Evolutionary conservation across 345 rosid species (phyloP), one percentile per base, ranked within the genome.

Genomic region (Balakata baccata): DNA sequence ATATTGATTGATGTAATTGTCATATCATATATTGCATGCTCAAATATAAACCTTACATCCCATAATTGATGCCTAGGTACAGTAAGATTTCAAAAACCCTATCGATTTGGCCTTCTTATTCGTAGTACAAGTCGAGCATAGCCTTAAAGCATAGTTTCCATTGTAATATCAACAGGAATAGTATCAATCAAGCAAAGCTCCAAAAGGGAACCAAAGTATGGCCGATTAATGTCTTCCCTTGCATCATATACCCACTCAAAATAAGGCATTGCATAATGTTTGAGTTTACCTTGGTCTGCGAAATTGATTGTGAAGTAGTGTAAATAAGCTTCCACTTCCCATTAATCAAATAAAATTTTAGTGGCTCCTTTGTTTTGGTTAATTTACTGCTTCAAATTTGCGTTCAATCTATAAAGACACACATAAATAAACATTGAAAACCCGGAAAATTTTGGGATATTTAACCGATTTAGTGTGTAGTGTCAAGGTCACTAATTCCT

Each of bases 241-340:
- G 34, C 34, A 29, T 29, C 34, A 29, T 29, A 29, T 29, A 29
- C 34, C 51, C 51, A 9, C 51, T 47, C 51, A 47, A 47, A 47
- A 47, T 8, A 11, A 47, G 11, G 13, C 51, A 47, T 23, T 13
- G 5, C 68, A 52, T 0, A 1, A n/a, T n/a, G 52, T 11, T 11
- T 22, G 23, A 29, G 38, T 54, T 68, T 61, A 92, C 97, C 91
- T 90, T 78, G 18, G 92, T 92, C 71, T 92, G 97, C 73, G 92
- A 76, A 79, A 94, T 90, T 3, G 97, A 92, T 64, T 79, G 80
- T 52, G 97, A 94, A 45, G 98, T 94, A 16, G 98, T 94, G 72
- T 89, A 92, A 64, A 92, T 78, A 71, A 94, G 97, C 85, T 94
- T 97, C 97, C 98, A 92, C 81, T 94, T 92, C 38, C 97, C 97